Evolutionary conservation across 768 basidiomycete genomes (phyloP), one percentile per base, ranked within the genome.

Genomic region (Tylopilus balloui): DNA sequence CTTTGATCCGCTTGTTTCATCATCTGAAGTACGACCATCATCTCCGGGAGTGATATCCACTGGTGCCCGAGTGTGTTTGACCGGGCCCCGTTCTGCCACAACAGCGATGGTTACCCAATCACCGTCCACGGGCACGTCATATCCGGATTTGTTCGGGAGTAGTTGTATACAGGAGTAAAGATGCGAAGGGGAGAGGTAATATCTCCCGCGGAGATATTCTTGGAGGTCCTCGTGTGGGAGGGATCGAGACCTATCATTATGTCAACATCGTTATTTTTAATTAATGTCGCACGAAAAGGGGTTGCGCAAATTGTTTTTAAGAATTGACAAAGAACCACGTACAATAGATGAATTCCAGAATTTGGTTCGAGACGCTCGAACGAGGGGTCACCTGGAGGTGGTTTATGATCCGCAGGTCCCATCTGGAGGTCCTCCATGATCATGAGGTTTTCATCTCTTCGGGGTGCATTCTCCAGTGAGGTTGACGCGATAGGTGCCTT

Each of bases 61-160:
- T 42, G 86, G 86, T 25, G 85, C 83, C 49, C 77, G 79, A 40
- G 77, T 89, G 56, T 83, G 78, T 54, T 79, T 83, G 62, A 94
- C 73, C 7, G 84, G 85, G 3, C 92, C 85, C 19, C 92, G 81
- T 65, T 95, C 92, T 2, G 93, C 95, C 13, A 99, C 83, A 5
- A 98, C 94, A 2, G 92, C 95, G 40, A 99, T 90, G 6, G 93
- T 94, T 35, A 97, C 78, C 88, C 92, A 98, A 66, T 98, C 96
- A 3, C 89, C 89, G 6, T 81, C 79, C 2, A 97, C 84, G 10
- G 95, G 94, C 1, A 99, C 80, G 38, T 97, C 93, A 65, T 92
- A 95, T 15, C 83, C 84, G 49, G 87, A 83, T 55, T 88, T 86
- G 62, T 88, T 82, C 0, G 86, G 81, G 13, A 84, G 76, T 0